Evolutionary conservation across 306 rosid species (phyloP).

Genomic region (Mucuna pruriens): DNA sequence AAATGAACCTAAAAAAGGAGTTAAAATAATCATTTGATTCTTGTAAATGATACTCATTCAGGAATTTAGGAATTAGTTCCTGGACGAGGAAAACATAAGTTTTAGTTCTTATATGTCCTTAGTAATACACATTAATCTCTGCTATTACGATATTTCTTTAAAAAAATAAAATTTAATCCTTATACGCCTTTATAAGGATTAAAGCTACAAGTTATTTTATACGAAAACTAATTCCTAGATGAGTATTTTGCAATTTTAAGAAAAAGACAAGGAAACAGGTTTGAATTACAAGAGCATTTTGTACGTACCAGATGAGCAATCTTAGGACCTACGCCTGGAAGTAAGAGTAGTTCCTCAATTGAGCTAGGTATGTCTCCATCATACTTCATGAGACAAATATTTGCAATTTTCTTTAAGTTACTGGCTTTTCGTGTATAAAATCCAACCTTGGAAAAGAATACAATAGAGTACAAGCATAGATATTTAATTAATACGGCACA

Average conservation of each 20-base stretch:
- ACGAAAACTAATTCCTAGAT: neutral
- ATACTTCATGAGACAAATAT: conserved; percentile 78
- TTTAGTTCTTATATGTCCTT: no score
- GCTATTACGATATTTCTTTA: neutral
- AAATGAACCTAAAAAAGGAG: conserved; percentile 24
- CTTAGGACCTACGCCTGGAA: conserved; percentile 98
- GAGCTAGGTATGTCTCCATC: conserved; percentile 88
- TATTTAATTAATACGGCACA: conserved; percentile 14
- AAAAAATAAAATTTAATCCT: neutral
- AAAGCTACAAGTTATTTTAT: neutral
- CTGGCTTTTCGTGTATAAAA: conserved; percentile 84
- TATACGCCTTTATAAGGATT: neutral
- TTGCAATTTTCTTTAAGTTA: conserved; percentile 89
- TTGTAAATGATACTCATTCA: no score
- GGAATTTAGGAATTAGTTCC: no score
- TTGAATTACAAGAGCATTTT: conserved; percentile 23
- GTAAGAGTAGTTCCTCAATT: conserved; percentile 80
- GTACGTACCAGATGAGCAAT: conserved; percentile 88
- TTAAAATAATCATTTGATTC: neutral
- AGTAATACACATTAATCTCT: no score
- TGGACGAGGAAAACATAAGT: no score
- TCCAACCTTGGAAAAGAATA: conserved; percentile 70
- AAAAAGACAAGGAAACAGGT: no score
- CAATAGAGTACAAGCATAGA: conserved; percentile 6
- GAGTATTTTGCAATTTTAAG: no score